These are phyloP conservation scores for Lentinula boryana DNA, from an alignment of 768 basidiomycete species.

Conservation along the genomic window DNA sequence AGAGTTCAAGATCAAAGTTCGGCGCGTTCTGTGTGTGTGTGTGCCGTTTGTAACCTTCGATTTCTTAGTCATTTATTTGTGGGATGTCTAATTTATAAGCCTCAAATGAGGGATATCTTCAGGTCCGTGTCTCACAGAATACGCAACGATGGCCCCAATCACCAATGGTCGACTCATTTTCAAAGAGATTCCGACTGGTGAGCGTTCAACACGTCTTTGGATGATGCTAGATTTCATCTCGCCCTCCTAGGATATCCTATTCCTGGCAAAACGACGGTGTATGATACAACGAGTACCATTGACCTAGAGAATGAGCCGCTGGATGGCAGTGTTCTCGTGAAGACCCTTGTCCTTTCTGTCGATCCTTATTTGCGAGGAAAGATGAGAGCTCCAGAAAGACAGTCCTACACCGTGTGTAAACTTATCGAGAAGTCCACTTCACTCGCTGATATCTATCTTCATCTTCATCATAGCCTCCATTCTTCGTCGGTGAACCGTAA, in stretches of 20 bases:
- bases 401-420: slow-evolving; percentile 11
- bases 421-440: neutral
- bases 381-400: slow-evolving; percentile 18
- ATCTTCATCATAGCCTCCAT: slow-evolving; percentile 1
- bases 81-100: no score
- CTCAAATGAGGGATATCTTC: no score
- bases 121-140: no score
- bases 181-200: slow-evolving; percentile 19
- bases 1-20: no score
- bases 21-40: no score
- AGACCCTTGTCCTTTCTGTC: slow-evolving; percentile 26
- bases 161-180: slow-evolving; percentile 20
- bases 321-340: slow-evolving; percentile 23
- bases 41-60: no score
- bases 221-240: neutral
- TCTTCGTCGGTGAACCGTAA: slow-evolving; percentile 10
- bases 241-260: slow-evolving; percentile 11
- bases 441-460: neutral
- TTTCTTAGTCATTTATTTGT: no score
- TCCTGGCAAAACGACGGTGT: slow-evolving; percentile 21
- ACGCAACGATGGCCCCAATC: slow-evolving; percentile 7
- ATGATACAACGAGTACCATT: slow-evolving; percentile 23
- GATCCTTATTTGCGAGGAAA: slow-evolving; percentile 27
- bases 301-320: slow-evolving; percentile 27
- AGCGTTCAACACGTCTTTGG: neutral